These are phyloP conservation scores for Yamadazyma kitorensis DNA, from an alignment of 805 yeast species.

Conservation along the genomic window DNA sequence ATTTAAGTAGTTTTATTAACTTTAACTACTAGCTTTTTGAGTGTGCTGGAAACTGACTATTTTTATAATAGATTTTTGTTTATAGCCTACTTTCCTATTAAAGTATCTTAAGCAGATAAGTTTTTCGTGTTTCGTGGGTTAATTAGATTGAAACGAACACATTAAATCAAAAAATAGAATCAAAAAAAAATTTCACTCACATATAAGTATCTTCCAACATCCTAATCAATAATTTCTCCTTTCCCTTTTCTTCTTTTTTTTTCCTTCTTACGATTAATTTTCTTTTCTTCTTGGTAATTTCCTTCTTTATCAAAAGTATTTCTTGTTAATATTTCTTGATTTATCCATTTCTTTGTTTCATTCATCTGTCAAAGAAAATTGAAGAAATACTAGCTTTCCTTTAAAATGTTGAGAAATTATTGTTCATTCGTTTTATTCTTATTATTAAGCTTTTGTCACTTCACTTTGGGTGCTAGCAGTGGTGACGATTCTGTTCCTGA, in stretches of 20 bases:
- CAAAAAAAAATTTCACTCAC: conserved; percentile 2
- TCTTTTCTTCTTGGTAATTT: conserved; percentile 1
- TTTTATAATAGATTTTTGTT: background rate
- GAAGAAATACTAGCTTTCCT: background rate
- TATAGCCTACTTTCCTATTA: conserved; percentile 9
- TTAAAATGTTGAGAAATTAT: conserved; percentile 5
- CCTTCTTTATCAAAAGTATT: background rate
- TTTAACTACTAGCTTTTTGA: too few species aligned
- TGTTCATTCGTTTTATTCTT: conserved; percentile 13
- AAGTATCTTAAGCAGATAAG: conserved; percentile 4
- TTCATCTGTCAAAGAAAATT: background rate
- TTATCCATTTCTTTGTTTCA: too few species aligned
- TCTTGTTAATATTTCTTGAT: too few species aligned
- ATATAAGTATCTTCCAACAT: conserved; percentile 2
- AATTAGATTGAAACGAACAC: background rate
- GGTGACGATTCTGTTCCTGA: too few species aligned
- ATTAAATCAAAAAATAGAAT: background rate
- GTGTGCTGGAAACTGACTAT: too few species aligned
- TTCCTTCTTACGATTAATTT: conserved; percentile 1
- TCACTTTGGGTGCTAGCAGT: background rate
- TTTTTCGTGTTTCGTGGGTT: conserved; percentile 10
- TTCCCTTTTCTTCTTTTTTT: background rate
- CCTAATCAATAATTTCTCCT: background rate
- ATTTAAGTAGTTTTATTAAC: too few species aligned
- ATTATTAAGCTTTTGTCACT: conserved; percentile 3